phyloP scores from a whole-genome alignment of 441 rosid genomes.

The Hura crepitans region DNA sequence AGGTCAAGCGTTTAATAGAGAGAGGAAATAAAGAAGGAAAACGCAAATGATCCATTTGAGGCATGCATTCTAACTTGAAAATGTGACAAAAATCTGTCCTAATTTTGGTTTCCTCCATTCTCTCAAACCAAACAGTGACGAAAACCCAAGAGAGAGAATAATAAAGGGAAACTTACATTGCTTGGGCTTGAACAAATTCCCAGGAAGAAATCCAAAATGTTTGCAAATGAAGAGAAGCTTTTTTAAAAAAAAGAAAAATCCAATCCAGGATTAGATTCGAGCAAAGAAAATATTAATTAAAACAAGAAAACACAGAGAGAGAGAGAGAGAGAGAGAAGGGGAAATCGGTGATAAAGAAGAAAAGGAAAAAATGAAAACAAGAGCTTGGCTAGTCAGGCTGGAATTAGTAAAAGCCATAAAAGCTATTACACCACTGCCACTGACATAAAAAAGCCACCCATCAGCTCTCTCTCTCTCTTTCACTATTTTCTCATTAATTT shows the following conservation, averaged over 20 bases:
- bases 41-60: neutral
- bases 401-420: constrained; percentile 26
- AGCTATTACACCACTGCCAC: constrained; percentile 32
- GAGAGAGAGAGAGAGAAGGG: neutral
- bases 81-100: neutral
- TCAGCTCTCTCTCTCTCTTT: constrained; percentile 28
- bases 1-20: neutral
- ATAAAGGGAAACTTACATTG: neutral
- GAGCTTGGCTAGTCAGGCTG: constrained; percentile 18
- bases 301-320: too few relatives aligned
- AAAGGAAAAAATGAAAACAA: too few relatives aligned
- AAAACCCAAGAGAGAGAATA: constrained; percentile 3
- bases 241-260: neutral
- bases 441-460: constrained; percentile 28
- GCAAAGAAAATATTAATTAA: neutral
- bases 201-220: neutral
- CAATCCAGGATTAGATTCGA: neutral
- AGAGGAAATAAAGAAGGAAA: neutral
- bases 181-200: neutral
- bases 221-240: too few relatives aligned
- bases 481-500: neutral
- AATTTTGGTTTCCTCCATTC: neutral
- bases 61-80: neutral
- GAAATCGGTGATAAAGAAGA: neutral
- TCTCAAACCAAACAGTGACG: neutral